A percentile compares a stretch with the other conserved stretches of the same genome.
phyloP scores from a whole-genome alignment of 2,329 filamentous ascomycete species.

The Lachnellula hyalina region DNA sequence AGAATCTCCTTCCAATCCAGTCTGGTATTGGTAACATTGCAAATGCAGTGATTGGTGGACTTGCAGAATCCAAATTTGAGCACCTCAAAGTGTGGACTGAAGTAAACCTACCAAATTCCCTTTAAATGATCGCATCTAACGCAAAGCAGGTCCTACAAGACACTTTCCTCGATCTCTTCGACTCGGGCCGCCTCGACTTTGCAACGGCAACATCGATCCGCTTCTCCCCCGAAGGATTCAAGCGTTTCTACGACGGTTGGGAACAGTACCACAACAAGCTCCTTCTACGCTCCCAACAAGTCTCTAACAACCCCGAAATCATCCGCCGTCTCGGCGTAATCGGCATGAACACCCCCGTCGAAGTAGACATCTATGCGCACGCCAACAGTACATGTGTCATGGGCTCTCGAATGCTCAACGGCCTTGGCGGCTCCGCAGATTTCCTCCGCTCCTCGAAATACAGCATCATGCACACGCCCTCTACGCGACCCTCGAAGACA shows the following conservation, averaged over 20 bases:
- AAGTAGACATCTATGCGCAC: slow-evolving; percentile 92
- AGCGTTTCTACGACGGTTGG: slow-evolving; percentile 85
- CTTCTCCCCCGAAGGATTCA: slow-evolving; percentile 86
- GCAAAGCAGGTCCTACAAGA: slow-evolving; percentile 65
- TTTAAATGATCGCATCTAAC: neutral
- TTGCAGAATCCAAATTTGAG: slow-evolving; percentile 75
- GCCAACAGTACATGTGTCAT: slow-evolving; percentile 88
- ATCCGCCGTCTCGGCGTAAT: slow-evolving; percentile 83
- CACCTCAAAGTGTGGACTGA: slow-evolving; percentile 92
- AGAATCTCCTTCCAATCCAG: slow-evolving; percentile 74
- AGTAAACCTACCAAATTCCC: slow-evolving; percentile 13
- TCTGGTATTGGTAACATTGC: slow-evolving; percentile 91
- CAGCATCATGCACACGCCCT: slow-evolving; percentile 90
- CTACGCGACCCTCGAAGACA: slow-evolving; percentile 71
- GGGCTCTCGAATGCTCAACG: slow-evolving; percentile 83
- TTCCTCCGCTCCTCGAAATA: slow-evolving; percentile 77
- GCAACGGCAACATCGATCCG: slow-evolving; percentile 86
- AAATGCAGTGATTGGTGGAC: slow-evolving; percentile 82
- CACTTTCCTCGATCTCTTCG: slow-evolving; percentile 88
- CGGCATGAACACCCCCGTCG: slow-evolving; percentile 92
- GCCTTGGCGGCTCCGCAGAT: slow-evolving; percentile 74
- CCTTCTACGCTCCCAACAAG: slow-evolving; percentile 79
- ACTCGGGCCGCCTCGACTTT: slow-evolving; percentile 81
- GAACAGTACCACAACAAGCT: slow-evolving; percentile 75
- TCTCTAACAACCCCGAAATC: slow-evolving; percentile 86